phyloP scores from a whole-genome alignment of 306 rosid species.

The Nissolia schottii region DNA sequence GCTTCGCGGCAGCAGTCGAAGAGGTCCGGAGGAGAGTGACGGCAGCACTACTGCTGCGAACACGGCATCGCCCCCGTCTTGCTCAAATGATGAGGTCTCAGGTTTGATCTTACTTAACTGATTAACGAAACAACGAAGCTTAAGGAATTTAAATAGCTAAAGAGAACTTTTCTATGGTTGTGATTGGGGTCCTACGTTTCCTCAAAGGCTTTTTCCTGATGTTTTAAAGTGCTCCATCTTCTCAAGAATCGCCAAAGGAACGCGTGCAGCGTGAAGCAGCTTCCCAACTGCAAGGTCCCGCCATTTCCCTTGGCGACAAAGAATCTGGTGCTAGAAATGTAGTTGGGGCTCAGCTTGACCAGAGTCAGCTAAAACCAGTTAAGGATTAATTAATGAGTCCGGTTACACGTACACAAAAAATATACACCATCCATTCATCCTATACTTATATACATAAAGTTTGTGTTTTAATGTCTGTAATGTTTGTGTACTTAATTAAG shows the following conservation, averaged over 20 bases:
- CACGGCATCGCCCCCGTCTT: conserved; percentile 28
- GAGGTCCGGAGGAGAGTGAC: conserved; percentile 19
- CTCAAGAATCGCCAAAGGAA: conserved; percentile 49
- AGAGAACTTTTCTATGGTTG: conserved; percentile 20
- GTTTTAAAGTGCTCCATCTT: conserved; percentile 65
- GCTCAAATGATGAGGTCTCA: conserved; percentile 53
- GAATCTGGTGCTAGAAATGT: conserved; percentile 17
- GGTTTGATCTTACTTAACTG: conserved; percentile 62
- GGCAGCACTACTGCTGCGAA: conserved; percentile 10
- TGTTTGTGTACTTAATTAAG: too few species aligned
- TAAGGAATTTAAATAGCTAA: not conserved
- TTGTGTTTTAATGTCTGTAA: too few species aligned
- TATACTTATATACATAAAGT: too few species aligned
- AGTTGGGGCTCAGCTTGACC: conserved; percentile 27
- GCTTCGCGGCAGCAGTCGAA: conserved; percentile 35
- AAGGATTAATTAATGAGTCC: conserved; percentile 43
- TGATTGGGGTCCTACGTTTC: conserved; percentile 32
- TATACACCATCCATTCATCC: too few species aligned
- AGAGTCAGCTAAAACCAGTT: conserved; percentile 31
- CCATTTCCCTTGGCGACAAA: conserved; percentile 11
- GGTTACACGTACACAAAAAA: too few species aligned
- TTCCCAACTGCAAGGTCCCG: conserved; percentile 23
- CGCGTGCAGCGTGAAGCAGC: conserved; percentile 40
- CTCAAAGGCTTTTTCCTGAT: conserved; percentile 49
- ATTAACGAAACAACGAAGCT: conserved; percentile 17